A percentile compares a stretch with the other conserved stretches of the same genome.
Conservation (phyloP, 1,284 basidiomycete species). For the Sanghuangporus sanghuang region DNA sequence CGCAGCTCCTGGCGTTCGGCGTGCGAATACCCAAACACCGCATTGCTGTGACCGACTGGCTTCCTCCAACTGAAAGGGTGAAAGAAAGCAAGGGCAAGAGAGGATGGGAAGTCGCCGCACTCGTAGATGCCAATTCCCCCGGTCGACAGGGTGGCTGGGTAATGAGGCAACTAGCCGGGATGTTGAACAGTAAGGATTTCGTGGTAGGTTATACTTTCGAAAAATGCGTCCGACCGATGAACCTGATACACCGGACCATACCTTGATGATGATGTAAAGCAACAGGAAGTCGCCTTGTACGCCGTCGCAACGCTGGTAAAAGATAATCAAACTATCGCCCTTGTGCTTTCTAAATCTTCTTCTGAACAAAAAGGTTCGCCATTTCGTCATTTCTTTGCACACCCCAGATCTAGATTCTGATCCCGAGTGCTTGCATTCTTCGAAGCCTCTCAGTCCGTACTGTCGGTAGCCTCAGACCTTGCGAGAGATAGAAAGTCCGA, state of each 20-base stretch:
- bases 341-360: conserved; percentile 37
- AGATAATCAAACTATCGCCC: conserved; percentile 54
- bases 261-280: conserved; percentile 29
- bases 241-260: not conserved
- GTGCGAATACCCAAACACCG: conserved; percentile 53
- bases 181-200: conserved; percentile 45
- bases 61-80: conserved; percentile 48
- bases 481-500: conserved; percentile 51
- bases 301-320: conserved; percentile 68
- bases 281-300: conserved; percentile 65
- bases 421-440: not conserved
- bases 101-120: conserved; percentile 59
- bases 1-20: conserved; percentile 50
- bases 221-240: not conserved
- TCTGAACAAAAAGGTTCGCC: conserved; percentile 34
- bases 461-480: conserved; percentile 40
- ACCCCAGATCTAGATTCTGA: not conserved
- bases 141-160: conserved; percentile 54
- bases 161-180: conserved; percentile 40
- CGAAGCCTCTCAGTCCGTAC: conserved; percentile 27
- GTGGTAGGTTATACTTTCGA: conserved; percentile 37
- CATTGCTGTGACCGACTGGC: conserved; percentile 55
- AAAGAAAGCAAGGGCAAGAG: conserved; percentile 53
- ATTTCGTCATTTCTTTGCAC: not conserved
- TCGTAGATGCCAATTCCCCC: conserved; percentile 33